Evolutionary conservation across 2,329 filamentous ascomycete genomes (phyloP).

Genomic region (Colletotrichum gloeosporioides): DNA sequence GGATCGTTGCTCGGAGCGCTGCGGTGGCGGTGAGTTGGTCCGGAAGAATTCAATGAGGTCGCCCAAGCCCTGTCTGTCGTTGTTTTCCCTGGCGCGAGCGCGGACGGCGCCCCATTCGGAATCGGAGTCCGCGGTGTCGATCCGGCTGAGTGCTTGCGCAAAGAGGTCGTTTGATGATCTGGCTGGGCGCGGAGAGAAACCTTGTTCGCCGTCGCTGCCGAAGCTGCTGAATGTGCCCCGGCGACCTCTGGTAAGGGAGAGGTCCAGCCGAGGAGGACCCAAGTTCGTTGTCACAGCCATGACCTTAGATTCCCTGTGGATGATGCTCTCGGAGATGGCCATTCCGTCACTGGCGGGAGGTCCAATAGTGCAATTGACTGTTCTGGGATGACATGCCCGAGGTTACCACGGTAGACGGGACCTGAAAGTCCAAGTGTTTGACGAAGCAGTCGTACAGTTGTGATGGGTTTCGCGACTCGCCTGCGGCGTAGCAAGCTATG

Average conservation of each 20-base stretch:
- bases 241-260: slow-evolving; percentile 1
- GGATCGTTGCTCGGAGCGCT: slow-evolving; percentile 5
- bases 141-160: slow-evolving; percentile 1
- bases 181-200: slow-evolving; percentile 11
- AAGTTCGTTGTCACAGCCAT: slow-evolving; percentile 16
- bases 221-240: slow-evolving; percentile 20
- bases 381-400: slow-evolving; percentile 2
- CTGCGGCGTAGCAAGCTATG: slow-evolving; percentile 1
- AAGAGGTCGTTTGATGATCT: slow-evolving; percentile 21
- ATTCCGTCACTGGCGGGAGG: background rate
- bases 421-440: background rate
- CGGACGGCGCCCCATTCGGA: slow-evolving; percentile 14
- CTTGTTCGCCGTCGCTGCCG: slow-evolving; percentile 3
- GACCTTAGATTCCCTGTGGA: slow-evolving; percentile 7
- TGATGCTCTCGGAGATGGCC: background rate
- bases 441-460: background rate
- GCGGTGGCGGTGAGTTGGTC: slow-evolving; percentile 7
- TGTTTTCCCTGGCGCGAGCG: slow-evolving; percentile 21
- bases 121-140: background rate
- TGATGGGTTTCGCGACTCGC: background rate
- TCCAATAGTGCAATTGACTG: background rate
- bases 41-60: slow-evolving; percentile 23
- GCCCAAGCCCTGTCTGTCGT: slow-evolving; percentile 13
- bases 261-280: slow-evolving; percentile 19
- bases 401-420: background rate